A percentile compares a stretch with the other conserved stretches of the same genome.
These are phyloP conservation scores for Plasmodiophora brassicae DNA, from an alignment of 208 protist species.

Conservation along the genomic window DNA sequence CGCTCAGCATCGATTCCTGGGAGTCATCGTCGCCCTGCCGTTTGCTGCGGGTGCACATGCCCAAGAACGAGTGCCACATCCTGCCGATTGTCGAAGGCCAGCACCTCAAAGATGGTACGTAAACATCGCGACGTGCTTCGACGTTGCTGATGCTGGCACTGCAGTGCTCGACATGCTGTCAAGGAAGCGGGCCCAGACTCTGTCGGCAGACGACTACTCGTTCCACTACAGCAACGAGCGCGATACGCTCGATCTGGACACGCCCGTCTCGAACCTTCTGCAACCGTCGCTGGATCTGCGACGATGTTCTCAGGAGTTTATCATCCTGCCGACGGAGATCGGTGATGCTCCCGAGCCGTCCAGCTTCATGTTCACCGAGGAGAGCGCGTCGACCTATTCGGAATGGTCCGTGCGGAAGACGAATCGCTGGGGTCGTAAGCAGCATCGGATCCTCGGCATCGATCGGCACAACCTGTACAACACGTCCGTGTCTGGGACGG, in stretches of 20 bases:
- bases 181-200: not conserved
- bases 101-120: not conserved
- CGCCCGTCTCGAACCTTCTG: not conserved
- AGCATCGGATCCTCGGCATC: not conserved
- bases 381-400: constrained; percentile 13
- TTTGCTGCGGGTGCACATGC: not conserved
- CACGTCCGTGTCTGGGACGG: not conserved
- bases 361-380: constrained; percentile 10
- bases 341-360: not conserved
- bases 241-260: not conserved
- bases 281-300: not conserved
- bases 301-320: not conserved
- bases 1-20: not conserved
- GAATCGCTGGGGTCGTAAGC: constrained; percentile 14
- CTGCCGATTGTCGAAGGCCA: not conserved
- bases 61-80: constrained; percentile 27
- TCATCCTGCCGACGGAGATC: not conserved
- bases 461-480: not conserved
- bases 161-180: not conserved
- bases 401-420: constrained; percentile 14
- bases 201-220: not conserved
- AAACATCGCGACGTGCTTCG: no score
- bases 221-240: not conserved
- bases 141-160: no score
- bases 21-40: constrained; percentile 1